Percentiles rank a stretch among this genome's conserved stretches.
These are phyloP conservation scores for Nitzschia putrida DNA, from an alignment of 108 stramenopile genomes.

Conservation along the genomic window DNA sequence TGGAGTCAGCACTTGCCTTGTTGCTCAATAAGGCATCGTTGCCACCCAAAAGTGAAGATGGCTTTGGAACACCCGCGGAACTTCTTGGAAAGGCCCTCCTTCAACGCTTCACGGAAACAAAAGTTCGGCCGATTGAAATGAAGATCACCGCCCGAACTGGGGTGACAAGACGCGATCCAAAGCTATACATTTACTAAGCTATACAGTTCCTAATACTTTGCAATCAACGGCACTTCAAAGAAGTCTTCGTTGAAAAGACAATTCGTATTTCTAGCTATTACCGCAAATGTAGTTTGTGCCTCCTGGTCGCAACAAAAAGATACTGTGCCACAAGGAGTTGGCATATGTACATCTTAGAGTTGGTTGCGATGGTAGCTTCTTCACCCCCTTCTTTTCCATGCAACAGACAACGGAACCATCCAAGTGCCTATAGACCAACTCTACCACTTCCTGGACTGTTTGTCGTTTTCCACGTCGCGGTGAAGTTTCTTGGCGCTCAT, in stretches of 20 bases:
- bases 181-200: conserved; percentile 6
- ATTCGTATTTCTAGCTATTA: too few relatives aligned
- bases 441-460: background rate
- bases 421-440: too few relatives aligned
- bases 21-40: conserved; percentile 29
- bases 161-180: background rate
- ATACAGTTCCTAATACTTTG: background rate
- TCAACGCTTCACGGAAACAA: conserved; percentile 25
- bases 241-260: too few relatives aligned
- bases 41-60: conserved; percentile 41
- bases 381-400: too few relatives aligned
- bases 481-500: conserved; percentile 47
- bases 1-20: conserved; percentile 43
- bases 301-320: too few relatives aligned
- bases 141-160: conserved; percentile 1
- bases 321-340: too few relatives aligned
- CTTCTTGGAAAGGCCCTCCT: conserved; percentile 38
- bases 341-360: too few relatives aligned
- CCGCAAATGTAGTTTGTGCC: too few relatives aligned
- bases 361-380: too few relatives aligned
- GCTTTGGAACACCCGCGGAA: conserved; percentile 56
- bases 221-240: too few relatives aligned
- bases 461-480: conserved; percentile 45
- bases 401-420: too few relatives aligned
- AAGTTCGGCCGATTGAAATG: conserved; percentile 31